phyloP scores from a whole-genome alignment of 2,329 filamentous ascomycete species.

The Colletotrichum trifolii region DNA sequence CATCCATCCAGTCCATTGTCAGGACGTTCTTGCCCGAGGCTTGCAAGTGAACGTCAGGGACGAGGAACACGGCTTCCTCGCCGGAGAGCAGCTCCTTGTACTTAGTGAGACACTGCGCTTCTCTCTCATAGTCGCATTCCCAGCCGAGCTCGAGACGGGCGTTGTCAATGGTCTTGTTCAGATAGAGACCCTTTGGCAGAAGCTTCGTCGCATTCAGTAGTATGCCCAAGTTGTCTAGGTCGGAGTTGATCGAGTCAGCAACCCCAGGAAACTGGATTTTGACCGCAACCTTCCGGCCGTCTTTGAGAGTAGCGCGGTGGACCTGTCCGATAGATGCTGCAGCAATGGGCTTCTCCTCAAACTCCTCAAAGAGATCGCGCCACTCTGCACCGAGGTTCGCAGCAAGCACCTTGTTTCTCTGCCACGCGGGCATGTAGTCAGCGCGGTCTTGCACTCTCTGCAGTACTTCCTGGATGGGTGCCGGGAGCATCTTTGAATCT shows the following conservation, averaged over 20 bases:
- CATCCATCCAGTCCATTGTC: slow-evolving; percentile 92
- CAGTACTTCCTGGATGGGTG: slow-evolving; percentile 86
- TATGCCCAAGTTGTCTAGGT: slow-evolving; percentile 91
- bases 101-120: slow-evolving; percentile 81
- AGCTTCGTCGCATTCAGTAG: slow-evolving; percentile 91
- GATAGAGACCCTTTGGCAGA: slow-evolving; percentile 89
- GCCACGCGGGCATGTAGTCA: slow-evolving; percentile 97
- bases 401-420: slow-evolving; percentile 85
- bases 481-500: slow-evolving; percentile 93
- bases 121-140: slow-evolving; percentile 96
- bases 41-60: slow-evolving; percentile 81
- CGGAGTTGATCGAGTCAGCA: slow-evolving; percentile 94
- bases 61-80: slow-evolving; percentile 78
- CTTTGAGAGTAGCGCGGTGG: slow-evolving; percentile 83
- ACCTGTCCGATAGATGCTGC: slow-evolving; percentile 98
- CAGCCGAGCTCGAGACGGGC: slow-evolving; percentile 90
- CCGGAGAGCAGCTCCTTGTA: slow-evolving; percentile 83
- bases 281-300: slow-evolving; percentile 83
- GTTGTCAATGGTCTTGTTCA: slow-evolving; percentile 98
- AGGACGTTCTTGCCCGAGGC: slow-evolving; percentile 88
- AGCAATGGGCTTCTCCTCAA: slow-evolving; percentile 92
- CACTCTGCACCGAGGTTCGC: slow-evolving; percentile 85
- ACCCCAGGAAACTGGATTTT: slow-evolving; percentile 99
- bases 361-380: slow-evolving; percentile 84
- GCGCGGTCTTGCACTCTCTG: slow-evolving; percentile 96